Evolutionary conservation across 2,329 filamentous ascomycete species (phyloP).

Genomic region (Trichophaea hybrida): DNA sequence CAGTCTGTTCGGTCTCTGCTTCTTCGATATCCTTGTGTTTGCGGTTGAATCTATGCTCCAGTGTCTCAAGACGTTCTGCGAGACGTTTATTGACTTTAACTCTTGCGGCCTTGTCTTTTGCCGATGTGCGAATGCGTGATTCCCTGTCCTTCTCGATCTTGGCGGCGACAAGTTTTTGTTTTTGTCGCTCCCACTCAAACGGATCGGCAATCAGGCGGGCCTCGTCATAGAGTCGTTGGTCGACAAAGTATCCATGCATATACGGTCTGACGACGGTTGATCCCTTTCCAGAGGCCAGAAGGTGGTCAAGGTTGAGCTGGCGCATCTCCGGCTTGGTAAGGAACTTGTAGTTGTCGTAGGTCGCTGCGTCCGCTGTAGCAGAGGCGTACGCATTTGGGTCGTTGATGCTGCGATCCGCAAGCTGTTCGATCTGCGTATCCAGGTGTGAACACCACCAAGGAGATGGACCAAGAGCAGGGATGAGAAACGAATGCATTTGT

Average conservation of each 20-base stretch:
- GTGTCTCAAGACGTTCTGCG: slow-evolving; percentile 41
- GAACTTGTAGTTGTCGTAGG: slow-evolving; percentile 99
- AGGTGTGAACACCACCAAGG: slow-evolving; percentile 94
- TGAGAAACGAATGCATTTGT: slow-evolving; percentile 88
- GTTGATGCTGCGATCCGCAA: slow-evolving; percentile 61
- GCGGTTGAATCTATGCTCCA: slow-evolving; percentile 56
- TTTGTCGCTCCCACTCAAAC: slow-evolving; percentile 83
- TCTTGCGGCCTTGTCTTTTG: slow-evolving; percentile 43
- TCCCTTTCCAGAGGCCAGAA: slow-evolving; percentile 38
- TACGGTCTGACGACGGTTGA: slow-evolving; percentile 63
- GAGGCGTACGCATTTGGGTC: slow-evolving; percentile 38
- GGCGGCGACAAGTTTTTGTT: slow-evolving; percentile 78
- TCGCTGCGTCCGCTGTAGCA: slow-evolving; percentile 39
- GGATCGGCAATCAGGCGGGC: slow-evolving; percentile 85
- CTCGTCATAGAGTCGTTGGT: slow-evolving; percentile 88
- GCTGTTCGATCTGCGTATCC: slow-evolving; percentile 95
- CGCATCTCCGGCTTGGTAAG: slow-evolving; percentile 75
- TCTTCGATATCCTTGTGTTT: slow-evolving; percentile 9
- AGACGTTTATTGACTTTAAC: slow-evolving; percentile 79
- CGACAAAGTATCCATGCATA: slow-evolving; percentile 98
- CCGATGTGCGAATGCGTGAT: slow-evolving; percentile 80
- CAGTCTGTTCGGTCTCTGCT: slow-evolving; percentile 19
- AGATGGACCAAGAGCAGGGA: slow-evolving; percentile 81
- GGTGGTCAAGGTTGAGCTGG: slow-evolving; percentile 69
- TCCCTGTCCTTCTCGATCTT: slow-evolving; percentile 97